Base-by-base conservation (phyloP, 2,329 filamentous ascomycete species). In the Aureobasidium leucospermi region DNA sequence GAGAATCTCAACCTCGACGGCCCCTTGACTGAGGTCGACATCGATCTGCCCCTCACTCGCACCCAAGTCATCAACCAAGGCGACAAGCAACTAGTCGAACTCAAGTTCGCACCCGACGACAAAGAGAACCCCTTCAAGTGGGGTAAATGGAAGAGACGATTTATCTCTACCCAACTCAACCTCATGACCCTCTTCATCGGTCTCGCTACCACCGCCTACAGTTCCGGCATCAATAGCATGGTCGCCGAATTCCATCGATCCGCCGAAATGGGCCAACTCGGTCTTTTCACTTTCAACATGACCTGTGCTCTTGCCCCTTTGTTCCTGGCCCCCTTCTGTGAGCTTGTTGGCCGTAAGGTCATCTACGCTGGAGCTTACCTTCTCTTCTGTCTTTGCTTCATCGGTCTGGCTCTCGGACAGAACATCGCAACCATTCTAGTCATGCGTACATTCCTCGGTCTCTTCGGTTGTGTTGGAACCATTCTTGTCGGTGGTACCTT, bases 151-250 rank as follows among this genome's bases (percentile, higher is more conserved):
- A 71, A 74, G 60, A 80, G 80, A 68, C 69, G 72, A 4, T 74
- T 76, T 63, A 77, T 80, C 63, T 76, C 76, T 2, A 62, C 72
- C 3, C 72, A 79, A 46, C 74, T 81, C 13, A 79, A 78, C 64
- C 63, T 78, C 11, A 81, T 81, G 78, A 80, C 78, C 1, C 71
- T 81, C 8, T 81, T 80, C 68, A 79, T 81, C 60, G 79, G 79
- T 67, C 72, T 80, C 13, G 78, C 79, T n/a, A 81, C 79, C 6
- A 81, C 79, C 3, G 77, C 78, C 10, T 81, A 81, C 70, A 78
- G 74, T 57, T 78, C 77, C 23, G 78, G 78, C 45, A 78, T 81
- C 63, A 65, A 67, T 57, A 69, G 67, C 57, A 81, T 81, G 79
- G 69, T 67, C 11, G 64, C 66, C 36, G 79, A 81, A 0, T 67